Conservation (phyloP, 257 asterid genomes). For the Leonotis leonurus region DNA sequence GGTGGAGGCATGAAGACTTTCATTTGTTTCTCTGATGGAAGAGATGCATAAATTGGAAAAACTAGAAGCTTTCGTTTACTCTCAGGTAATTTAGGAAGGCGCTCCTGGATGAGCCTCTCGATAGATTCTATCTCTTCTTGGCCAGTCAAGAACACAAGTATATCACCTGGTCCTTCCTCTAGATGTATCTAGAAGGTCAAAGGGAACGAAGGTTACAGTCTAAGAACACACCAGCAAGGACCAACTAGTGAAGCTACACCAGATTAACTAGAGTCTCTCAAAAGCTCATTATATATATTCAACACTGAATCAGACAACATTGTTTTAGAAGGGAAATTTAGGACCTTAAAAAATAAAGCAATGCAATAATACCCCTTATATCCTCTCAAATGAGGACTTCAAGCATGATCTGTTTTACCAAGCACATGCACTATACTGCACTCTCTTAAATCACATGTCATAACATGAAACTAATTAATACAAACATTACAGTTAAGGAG, state of each 20-base stretch:
- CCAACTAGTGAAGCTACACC: neutral
- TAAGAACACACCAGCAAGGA: neutral
- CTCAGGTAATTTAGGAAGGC: constrained; percentile 67
- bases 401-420: neutral
- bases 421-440: constrained; percentile 1
- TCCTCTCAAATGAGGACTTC: neutral
- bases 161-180: constrained; percentile 85
- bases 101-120: constrained; percentile 77
- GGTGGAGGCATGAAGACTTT: constrained; percentile 80
- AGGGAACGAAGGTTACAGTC: neutral
- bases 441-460: neutral
- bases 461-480: neutral
- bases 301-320: neutral
- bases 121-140: constrained; percentile 98
- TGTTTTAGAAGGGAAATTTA: neutral
- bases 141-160: constrained; percentile 95
- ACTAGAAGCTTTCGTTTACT: constrained; percentile 56
- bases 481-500: neutral
- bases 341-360: neutral
- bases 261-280: neutral
- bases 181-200: constrained; percentile 63
- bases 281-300: neutral
- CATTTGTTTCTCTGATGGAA: constrained; percentile 95
- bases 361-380: neutral
- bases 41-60: constrained; percentile 84